Base-by-base conservation (phyloP, 257 asterid genomes). In the Perilla frutescens region DNA sequence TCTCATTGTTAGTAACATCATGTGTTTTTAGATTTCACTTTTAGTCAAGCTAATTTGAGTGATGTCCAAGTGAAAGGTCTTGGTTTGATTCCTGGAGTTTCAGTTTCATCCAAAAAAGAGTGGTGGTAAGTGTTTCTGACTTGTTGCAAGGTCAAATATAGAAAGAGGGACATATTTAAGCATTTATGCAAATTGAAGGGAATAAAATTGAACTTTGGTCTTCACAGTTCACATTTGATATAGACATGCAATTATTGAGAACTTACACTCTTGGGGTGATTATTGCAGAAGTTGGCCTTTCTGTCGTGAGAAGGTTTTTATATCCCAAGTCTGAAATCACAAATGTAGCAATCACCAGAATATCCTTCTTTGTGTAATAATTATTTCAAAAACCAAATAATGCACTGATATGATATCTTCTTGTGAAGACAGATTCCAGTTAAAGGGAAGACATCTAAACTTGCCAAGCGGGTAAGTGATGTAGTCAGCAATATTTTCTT, bases 81-180 rank as follows among this genome's bases (percentile, higher is more conserved):
- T 64, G 99, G 99, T 81, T 73, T 91, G 75, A 87, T 94, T 81
- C 99, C 99, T 70, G 99, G 99, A 39, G 81, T 85, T 91, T 63
- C 99, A 94, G 81, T 94, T 94, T 79, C 99, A 94, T 77, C 99
- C 99, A 1, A 97, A 94, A 84, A 94, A 91, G 87, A 94, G 97
- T 85, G 99, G 97, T 66, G 97, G 99, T 92, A 70, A 61, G 86
- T 58, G 37, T 14, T 68, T 59, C 60, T 51, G 37, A 12, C 51
- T 15, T 51, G 49, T n/a, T 75, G 5, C 47, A 45, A 70, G 51
- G 20, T 72, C 50, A 51, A 60, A 40, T 45, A 62, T 60, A 34
- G 12, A 37, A 34, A 50, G 58, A 54, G 65, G 40, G 54, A 41
- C 8, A 56, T 29, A 11, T 44, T 50, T 69, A 49, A 48, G 44